Base-by-base conservation (phyloP, 768 basidiomycete species). In the Suillus fuscotomentosus region DNA sequence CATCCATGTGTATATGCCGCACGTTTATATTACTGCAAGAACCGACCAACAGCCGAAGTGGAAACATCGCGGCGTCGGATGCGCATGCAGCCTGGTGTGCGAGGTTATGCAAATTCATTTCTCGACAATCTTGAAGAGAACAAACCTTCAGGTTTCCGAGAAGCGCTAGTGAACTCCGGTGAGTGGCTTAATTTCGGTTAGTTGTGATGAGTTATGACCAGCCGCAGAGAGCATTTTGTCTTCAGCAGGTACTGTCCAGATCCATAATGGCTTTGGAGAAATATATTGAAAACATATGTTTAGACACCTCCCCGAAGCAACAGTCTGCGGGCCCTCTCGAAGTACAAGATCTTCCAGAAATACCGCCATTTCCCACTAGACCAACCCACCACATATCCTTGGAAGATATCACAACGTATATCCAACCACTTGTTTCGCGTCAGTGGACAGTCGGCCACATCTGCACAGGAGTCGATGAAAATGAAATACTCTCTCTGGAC, bases 341-440 rank as follows among this genome's bases (percentile, higher is more conserved):
- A 31, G 39, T 20, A 14, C 41, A 59, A 3, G 60, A 55, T 22
- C 47, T 76, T 45, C 76, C 75, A 31, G 65, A 72, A 13, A 60
- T 76, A 22, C 73, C 77, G 13, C 61, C 39, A 13, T 51, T 74
- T 55, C 75, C 79, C 11, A 22, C 61, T 45, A 79, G 71, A 56
- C 76, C 78, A 31, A 78, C 78, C 7, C 73, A 74, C 41, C 78
- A 79, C 66, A 70, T 84, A 61, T 53, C 43, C 17, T 68, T 73
- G 20, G 55, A 64, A 2, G 79, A 82, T 15, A 64, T 80, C 14
- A 70, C 74, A 31, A 60, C 63, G 22, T 81, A 71, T 47, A 63
- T 84, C 11, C 61, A 63, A 42, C 82, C 83, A 3, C 73, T 85
- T 9, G 72, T 79, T 66, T 68, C 67, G 38, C 73, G 65, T 54